Percentiles rank a stretch among this genome's conserved stretches.
Evolutionary conservation across 106 monocot species (phyloP).

Genomic region (Platanthera zijinensis): DNA sequence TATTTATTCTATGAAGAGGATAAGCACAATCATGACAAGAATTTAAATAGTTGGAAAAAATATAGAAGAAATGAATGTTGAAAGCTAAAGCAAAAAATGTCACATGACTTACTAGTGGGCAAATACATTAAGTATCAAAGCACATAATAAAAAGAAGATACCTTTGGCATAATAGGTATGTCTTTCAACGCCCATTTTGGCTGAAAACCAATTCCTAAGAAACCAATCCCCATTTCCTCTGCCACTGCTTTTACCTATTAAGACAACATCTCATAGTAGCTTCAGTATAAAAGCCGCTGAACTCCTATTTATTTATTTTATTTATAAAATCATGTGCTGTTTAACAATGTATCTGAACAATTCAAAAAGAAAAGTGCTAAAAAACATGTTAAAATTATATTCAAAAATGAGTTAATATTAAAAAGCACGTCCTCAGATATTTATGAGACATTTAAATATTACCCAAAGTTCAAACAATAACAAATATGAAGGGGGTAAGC

Average conservation of each 20-base stretch:
- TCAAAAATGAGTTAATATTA: background rate
- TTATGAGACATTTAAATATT: background rate
- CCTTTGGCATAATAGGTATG: constrained; percentile 99
- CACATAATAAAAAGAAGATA: constrained; percentile 16
- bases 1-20: no score
- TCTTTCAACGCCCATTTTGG: constrained; percentile 87
- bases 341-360: background rate
- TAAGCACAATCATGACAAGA: background rate
- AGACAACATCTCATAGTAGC: constrained; percentile 1
- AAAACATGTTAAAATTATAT: background rate
- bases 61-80: no score
- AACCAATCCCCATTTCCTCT: constrained; percentile 96
- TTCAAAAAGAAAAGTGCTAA: background rate
- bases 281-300: constrained; percentile 1
- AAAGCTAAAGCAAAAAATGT: background rate
- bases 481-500: background rate
- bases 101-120: background rate
- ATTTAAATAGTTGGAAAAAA: background rate
- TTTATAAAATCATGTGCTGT: background rate
- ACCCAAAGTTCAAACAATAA: background rate
- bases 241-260: constrained; percentile 92
- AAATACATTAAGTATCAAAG: background rate
- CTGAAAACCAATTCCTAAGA: constrained; percentile 96
- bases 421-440: background rate
- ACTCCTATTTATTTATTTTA: background rate